Evolutionary conservation across 495 filamentous ascomycete species (phyloP).

Genomic region (Penicillium coffeae): DNA sequence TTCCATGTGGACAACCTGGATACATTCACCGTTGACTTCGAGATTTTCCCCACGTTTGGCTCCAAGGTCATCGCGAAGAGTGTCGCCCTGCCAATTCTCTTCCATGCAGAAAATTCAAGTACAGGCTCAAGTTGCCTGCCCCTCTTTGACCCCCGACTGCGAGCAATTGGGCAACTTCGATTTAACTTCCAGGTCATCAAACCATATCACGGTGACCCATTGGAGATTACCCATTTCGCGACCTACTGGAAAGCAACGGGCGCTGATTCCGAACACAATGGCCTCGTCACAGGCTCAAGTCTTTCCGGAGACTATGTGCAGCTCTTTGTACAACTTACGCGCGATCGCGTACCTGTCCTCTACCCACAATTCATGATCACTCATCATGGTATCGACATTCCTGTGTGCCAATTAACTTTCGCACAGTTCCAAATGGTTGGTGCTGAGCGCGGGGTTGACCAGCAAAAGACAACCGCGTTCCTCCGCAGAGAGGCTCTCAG

Average conservation of each 20-base stretch:
- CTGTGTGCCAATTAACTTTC: slow-evolving; percentile 70
- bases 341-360: slow-evolving; percentile 79
- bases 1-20: slow-evolving; percentile 94
- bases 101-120: slow-evolving; percentile 67
- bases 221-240: slow-evolving; percentile 96
- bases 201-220: slow-evolving; percentile 86
- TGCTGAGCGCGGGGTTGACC: slow-evolving; percentile 39
- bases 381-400: slow-evolving; percentile 74
- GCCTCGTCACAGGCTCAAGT: slow-evolving; percentile 91
- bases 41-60: slow-evolving; percentile 95
- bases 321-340: slow-evolving; percentile 85
- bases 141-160: slow-evolving; percentile 85
- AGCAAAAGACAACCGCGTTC: slow-evolving; percentile 38
- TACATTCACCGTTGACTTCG: slow-evolving; percentile 92
- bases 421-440: slow-evolving; percentile 70
- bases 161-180: slow-evolving; percentile 89
- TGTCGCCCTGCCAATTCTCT: slow-evolving; percentile 82
- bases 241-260: slow-evolving; percentile 99
- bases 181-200: slow-evolving; percentile 96
- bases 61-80: slow-evolving; percentile 95
- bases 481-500: slow-evolving; percentile 43
- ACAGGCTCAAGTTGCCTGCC: slow-evolving; percentile 80
- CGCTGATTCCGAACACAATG: slow-evolving; percentile 76
- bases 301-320: slow-evolving; percentile 89
- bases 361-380: slow-evolving; percentile 78